phyloP scores from a whole-genome alignment of 164 flowering plant genomes.

The Kingdonia uniflora region DNA sequence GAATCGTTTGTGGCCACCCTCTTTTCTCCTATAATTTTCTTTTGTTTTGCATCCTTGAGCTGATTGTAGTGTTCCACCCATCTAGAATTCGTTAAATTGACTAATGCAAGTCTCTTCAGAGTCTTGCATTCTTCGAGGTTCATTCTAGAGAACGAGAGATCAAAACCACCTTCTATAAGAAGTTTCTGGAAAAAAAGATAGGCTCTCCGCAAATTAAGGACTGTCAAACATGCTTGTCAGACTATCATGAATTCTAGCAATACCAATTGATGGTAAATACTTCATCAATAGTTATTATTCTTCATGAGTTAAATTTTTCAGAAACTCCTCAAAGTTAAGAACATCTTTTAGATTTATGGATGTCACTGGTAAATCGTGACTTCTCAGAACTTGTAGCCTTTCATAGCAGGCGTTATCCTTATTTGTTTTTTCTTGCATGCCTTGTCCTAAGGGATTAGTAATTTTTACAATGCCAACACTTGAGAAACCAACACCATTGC shows the following conservation, averaged over 20 bases:
- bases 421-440: constrained; percentile 28
- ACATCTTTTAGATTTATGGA: too few relatives aligned
- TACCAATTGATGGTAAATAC: constrained; percentile 48
- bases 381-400: too few relatives aligned
- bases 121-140: constrained; percentile 46
- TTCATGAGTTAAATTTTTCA: too few relatives aligned
- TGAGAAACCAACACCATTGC: too few relatives aligned
- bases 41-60: too few relatives aligned
- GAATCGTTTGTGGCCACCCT: constrained; percentile 16
- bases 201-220: constrained; percentile 51
- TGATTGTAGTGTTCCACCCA: constrained; percentile 74
- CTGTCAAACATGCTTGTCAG: constrained; percentile 68
- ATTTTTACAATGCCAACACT: too few relatives aligned
- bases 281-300: too few relatives aligned
- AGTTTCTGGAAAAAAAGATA: constrained; percentile 60
- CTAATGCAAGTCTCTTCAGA: constrained; percentile 52
- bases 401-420: too few relatives aligned
- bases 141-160: too few relatives aligned
- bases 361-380: constrained; percentile 46
- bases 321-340: too few relatives aligned
- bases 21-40: constrained; percentile 21
- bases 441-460: constrained; percentile 27
- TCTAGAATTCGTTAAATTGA: constrained; percentile 40
- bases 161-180: constrained; percentile 68
- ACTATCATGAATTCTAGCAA: constrained; percentile 42